A percentile compares a stretch with the other conserved stretches of the same genome.
Evolutionary conservation across 257 asterid genomes (phyloP).

Genomic region (Rauvolfia tetraphylla): DNA sequence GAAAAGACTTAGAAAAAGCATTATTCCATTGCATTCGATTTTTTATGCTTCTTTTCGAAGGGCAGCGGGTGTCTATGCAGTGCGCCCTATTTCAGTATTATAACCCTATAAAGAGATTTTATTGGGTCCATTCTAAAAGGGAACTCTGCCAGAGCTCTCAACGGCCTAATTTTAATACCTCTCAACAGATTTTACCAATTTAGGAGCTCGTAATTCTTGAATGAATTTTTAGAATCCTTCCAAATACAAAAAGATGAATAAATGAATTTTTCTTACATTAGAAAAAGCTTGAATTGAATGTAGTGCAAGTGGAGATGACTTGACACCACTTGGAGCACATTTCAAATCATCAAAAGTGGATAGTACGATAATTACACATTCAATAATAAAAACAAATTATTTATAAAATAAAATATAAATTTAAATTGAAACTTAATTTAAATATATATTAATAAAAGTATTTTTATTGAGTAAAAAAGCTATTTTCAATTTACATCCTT

Average conservation of each 20-base stretch:
- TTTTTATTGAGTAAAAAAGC: too few species aligned
- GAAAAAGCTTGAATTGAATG: not conserved
- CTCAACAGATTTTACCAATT: too few species aligned
- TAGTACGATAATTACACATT: too few species aligned
- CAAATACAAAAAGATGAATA: too few species aligned
- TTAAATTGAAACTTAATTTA: too few species aligned
- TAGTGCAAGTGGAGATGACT: not conserved
- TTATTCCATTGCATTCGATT: not conserved
- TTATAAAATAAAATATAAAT: too few species aligned
- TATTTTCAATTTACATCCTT: too few species aligned
- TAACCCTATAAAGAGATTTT: conserved; percentile 24
- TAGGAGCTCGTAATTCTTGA: too few species aligned
- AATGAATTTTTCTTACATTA: not conserved
- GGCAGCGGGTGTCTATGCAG: conserved; percentile 39
- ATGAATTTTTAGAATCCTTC: too few species aligned
- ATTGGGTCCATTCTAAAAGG: conserved; percentile 18
- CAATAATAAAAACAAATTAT: too few species aligned
- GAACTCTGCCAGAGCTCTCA: not conserved
- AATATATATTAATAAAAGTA: too few species aligned
- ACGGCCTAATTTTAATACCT: too few species aligned
- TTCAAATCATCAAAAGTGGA: conserved; percentile 1
- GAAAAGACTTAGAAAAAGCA: conserved; percentile 15
- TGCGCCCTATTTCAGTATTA: not conserved
- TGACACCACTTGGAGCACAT: not conserved
- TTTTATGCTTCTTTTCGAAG: conserved; percentile 11